phyloP scores from a whole-genome alignment of 257 asterid species.

The Solanum corneliomulleri region DNA sequence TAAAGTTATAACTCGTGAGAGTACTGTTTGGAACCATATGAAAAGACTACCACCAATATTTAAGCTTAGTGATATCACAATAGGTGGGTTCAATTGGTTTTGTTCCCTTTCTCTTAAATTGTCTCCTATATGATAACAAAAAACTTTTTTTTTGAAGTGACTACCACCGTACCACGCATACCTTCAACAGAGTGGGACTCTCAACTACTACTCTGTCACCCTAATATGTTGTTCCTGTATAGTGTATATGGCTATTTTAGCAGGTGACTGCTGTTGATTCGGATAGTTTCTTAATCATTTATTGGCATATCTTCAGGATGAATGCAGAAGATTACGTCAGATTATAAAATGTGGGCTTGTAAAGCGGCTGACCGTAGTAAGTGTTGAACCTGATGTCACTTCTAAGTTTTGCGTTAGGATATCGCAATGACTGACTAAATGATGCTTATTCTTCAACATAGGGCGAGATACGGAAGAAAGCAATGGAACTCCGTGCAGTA shows the following conservation, averaged over 20 bases:
- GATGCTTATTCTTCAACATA: slow-evolving; percentile 16
- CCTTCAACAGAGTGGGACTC: not conserved
- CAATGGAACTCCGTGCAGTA: slow-evolving; percentile 53
- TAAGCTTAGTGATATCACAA: not conserved
- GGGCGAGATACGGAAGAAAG: slow-evolving; percentile 74
- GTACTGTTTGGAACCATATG: not conserved
- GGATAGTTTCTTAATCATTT: not conserved
- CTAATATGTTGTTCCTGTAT: not conserved
- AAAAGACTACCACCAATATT: not conserved
- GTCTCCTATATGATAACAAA: not conserved
- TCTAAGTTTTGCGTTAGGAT: not conserved
- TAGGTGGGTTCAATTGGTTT: not conserved
- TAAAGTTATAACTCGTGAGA: not conserved
- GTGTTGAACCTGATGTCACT: slow-evolving; percentile 10
- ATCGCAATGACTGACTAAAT: not conserved
- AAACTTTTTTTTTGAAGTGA: not conserved
- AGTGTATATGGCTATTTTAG: not conserved
- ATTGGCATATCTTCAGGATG: slow-evolving; percentile 44
- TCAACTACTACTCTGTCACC: not conserved
- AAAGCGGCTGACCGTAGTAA: slow-evolving; percentile 64
- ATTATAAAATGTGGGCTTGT: slow-evolving; percentile 75
- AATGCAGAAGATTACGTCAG: slow-evolving; percentile 75
- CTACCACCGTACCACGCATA: not conserved
- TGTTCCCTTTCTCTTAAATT: not conserved
- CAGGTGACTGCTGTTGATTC: not conserved